Conservation (phyloP, 176 grass and related monocot genomes). For the Triticum timopheevii region DNA sequence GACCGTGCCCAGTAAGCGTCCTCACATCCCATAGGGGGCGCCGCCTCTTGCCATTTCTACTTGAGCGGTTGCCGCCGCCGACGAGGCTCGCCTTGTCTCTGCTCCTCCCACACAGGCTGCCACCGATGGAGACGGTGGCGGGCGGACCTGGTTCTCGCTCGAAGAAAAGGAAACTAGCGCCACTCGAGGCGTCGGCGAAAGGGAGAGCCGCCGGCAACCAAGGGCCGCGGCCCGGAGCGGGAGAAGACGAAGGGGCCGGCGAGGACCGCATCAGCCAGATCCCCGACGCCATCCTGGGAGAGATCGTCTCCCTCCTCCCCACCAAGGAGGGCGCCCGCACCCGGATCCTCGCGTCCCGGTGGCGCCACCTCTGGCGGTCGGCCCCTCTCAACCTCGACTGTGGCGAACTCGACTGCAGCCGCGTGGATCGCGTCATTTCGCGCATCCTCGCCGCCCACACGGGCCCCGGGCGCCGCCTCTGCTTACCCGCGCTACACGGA, state of each 20-base stretch:
- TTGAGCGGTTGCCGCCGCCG: too few species aligned
- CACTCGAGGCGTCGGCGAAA: background rate
- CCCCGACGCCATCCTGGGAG: background rate
- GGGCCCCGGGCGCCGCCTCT: background rate
- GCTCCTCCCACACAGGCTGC: too few species aligned
- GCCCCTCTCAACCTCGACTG: background rate
- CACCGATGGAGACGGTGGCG: too few species aligned
- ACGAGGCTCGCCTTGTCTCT: too few species aligned
- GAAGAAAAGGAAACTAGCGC: background rate
- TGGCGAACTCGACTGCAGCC: background rate
- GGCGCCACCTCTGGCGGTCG: background rate
- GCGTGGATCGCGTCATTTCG: background rate
- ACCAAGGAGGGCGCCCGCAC: background rate
- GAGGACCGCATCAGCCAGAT: background rate
- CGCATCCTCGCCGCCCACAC: background rate
- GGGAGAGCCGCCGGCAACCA: background rate
- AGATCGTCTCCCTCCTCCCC: background rate
- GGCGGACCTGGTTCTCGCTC: background rate
- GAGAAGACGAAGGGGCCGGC: background rate
- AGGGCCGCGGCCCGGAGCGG: background rate
- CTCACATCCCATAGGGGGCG: too few species aligned
- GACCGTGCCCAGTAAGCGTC: too few species aligned
- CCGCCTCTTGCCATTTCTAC: too few species aligned
- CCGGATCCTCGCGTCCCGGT: background rate
- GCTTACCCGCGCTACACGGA: background rate